Base-by-base conservation (phyloP, 2,329 filamentous ascomycete genomes). In the Raffaelea ambrosiae region DNA sequence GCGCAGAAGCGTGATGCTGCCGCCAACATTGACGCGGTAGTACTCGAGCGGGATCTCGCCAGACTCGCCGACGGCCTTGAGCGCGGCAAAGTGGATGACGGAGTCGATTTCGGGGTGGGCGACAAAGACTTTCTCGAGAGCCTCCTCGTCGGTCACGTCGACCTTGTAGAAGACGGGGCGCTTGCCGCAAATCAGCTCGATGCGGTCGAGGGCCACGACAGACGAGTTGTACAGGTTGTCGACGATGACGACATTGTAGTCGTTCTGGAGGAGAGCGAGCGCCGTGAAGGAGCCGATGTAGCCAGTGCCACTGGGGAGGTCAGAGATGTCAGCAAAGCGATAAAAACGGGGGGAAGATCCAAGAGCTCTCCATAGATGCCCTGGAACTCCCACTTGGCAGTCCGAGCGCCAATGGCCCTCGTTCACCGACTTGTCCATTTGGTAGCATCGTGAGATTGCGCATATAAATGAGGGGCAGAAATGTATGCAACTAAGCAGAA, bases 221-320 rank as follows among this genome's bases (percentile, higher is more conserved):
- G 87, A 95, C 43, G 93, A 96, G 72, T 98, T 98, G 84, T 95
- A 95, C 57, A 97, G 80, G 70, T 83, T 97, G 73, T 98, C 93
- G 57, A 93, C 83, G 55, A 98, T 88, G 65, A 98, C 86, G 54
- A 98, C 93, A 66, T 97, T 84, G 78, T 97, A 97, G 66, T 83
- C 90, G 62, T 93, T 86, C 64, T 96, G 78, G 57, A 98, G 87
- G 22, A 98, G 86, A 47, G 89, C 84, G 45, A 98, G 83, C 48
- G 87, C 76, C 53, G 93, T 98, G 76, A 97, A 97, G 44, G 91
- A 97, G 66, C 93, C 93, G 69, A 98, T 98, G 77, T 98, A 98
- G 73, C 93, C 93, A 56, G 90, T 95, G 63, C 93, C 93, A 78
- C 93, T 96, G 65, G 51, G 54, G 59, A 50, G 61, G 56, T 52